Base-by-base conservation (phyloP, 176 grass and related monocot species). In the Musa troglodytarum region DNA sequence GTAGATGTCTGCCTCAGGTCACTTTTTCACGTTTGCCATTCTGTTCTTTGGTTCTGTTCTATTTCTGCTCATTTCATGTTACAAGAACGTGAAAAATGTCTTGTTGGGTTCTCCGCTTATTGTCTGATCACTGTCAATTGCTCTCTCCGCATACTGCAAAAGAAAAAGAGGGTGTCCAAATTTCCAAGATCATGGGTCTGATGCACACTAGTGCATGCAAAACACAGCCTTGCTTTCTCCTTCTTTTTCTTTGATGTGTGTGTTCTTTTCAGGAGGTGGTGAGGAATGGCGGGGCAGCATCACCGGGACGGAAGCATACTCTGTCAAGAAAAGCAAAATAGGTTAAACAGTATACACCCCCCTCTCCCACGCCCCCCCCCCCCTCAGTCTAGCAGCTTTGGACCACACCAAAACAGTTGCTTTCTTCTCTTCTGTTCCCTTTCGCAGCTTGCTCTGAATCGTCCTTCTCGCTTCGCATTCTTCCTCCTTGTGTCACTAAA, bases 251-350 rank as follows among this genome's bases (percentile, higher is more conserved):
- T 58, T 74, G 22, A 74, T 56, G 52, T 74, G 53, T 55, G 22
- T 58, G 53, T 58, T 74, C 52, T 74, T 74, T 74, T 28, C 20
- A 57, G 72, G 72, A 57, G 72, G 53, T 57, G 53, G 57, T 74
- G 72, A 56, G 53, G 53, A 91, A 77, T 81, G 81, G 77, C 83
- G 86, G 81, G 76, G 28, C 83, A 93, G 85, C 74, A 93, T 85
- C 84, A 81, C 88, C 76, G 82, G 85, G 80, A 89, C 80, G 81
- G 94, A 91, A 73, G 34, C 80, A 93, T 85, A 75, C 77, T 76
- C 83, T 62, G 84, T 82, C 72, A 93, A 93, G 86, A 91, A 91
- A 90, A 93, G 87, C 82, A 88, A 74, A 83, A 91, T 90, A 90
- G 86, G 90, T 93, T 76, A 77, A 84, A 81, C 79, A 56, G 22